Evolutionary conservation across 257 asterid species (phyloP).

Genomic region (Solanum paucissectum): DNA sequence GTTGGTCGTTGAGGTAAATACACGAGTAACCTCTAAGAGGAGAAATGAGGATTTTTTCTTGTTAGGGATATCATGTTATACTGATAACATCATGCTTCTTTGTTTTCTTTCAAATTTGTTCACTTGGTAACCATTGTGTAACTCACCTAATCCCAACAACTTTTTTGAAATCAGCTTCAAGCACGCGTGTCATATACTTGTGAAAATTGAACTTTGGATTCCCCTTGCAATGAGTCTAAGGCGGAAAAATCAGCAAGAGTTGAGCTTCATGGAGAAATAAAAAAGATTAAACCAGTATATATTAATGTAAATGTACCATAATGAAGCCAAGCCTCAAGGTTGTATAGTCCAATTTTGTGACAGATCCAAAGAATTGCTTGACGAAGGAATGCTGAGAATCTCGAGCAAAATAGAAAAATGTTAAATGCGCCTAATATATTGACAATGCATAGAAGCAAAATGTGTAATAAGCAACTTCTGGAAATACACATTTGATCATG

Average conservation of each 20-base stretch:
- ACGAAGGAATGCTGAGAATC: slow-evolving; percentile 17
- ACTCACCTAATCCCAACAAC: slow-evolving; percentile 32
- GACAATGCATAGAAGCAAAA: neutral
- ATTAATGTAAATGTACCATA: slow-evolving; percentile 6
- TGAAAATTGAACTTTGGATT: slow-evolving; percentile 19
- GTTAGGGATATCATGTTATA: neutral
- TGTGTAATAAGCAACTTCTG: neutral
- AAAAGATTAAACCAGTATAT: neutral
- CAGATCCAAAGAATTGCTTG: slow-evolving; percentile 26
- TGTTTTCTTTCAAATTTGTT: neutral
- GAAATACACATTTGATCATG: neutral
- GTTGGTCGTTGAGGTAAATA: neutral
- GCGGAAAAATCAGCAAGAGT: neutral
- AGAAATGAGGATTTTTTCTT: neutral
- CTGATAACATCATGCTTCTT: neutral
- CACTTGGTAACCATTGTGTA: neutral
- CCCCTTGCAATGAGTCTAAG: slow-evolving; percentile 17
- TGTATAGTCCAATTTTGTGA: slow-evolving; percentile 19
- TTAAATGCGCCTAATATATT: neutral
- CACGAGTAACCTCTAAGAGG: neutral
- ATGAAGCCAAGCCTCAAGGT: slow-evolving; percentile 22
- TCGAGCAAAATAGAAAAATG: neutral
- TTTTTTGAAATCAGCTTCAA: slow-evolving; percentile 27
- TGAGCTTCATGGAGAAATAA: neutral
- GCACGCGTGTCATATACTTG: slow-evolving; percentile 27